Conservation (phyloP, 2,329 filamentous ascomycete species). For the Chaetomiaceae sp. region DNA sequence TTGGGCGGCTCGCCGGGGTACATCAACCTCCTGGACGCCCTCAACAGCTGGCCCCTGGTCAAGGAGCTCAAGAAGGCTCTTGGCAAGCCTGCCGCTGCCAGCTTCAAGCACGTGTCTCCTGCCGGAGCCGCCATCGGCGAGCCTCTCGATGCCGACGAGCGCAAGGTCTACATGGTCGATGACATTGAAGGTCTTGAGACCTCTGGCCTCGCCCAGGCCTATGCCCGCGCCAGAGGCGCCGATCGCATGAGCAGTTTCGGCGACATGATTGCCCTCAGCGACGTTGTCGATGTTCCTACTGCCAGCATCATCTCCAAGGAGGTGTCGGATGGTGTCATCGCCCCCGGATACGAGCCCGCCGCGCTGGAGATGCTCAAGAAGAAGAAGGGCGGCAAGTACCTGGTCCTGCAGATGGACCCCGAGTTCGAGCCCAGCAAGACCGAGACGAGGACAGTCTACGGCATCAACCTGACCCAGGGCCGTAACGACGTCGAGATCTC, state of each 20-base stretch:
- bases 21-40: conserved; percentile 91
- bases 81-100: conserved; percentile 82
- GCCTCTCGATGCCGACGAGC: conserved; percentile 77
- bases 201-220: conserved; percentile 85
- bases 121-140: conserved; percentile 92
- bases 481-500: conserved; percentile 88
- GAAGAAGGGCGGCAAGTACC: conserved; percentile 97
- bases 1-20: conserved; percentile 86
- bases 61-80: conserved; percentile 92
- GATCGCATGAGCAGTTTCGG: conserved; percentile 99
- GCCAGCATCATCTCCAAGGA: conserved; percentile 97
- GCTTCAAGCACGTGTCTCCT: conserved; percentile 98
- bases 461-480: conserved; percentile 79
- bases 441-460: conserved; percentile 85
- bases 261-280: conserved; percentile 89
- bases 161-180: conserved; percentile 97
- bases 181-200: conserved; percentile 85
- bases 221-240: conserved; percentile 88
- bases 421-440: conserved; percentile 73
- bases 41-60: conserved; percentile 95
- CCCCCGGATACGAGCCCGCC: conserved; percentile 75
- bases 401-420: conserved; percentile 90
- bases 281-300: conserved; percentile 83
- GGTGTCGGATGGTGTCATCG: conserved; percentile 95
- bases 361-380: conserved; percentile 89